phyloP scores from a whole-genome alignment of 2,329 filamentous ascomycete species.

The Ascosphaera apis region DNA sequence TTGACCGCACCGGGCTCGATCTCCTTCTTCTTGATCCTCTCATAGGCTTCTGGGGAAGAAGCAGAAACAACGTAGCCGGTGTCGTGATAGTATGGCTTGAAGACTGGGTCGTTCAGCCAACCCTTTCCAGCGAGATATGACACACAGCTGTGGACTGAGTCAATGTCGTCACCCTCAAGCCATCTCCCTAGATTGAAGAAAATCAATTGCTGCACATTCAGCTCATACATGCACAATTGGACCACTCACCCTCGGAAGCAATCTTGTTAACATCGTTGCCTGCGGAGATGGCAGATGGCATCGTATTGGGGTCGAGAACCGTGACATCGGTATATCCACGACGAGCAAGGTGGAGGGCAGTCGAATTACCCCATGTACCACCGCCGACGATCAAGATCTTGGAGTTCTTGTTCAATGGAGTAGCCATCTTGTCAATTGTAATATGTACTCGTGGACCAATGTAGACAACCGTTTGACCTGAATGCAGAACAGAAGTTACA shows the following conservation, averaged over 20 bases:
- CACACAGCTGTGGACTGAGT: slow-evolving; percentile 2
- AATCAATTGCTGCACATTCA: slow-evolving; percentile 7
- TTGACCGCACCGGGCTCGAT: slow-evolving; percentile 12
- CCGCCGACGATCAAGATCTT: slow-evolving; percentile 21
- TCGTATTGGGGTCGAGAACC: slow-evolving; percentile 24
- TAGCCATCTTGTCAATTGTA: too few relatives aligned
- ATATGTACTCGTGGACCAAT: too few relatives aligned
- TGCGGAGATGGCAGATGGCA: slow-evolving; percentile 25
- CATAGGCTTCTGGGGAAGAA: slow-evolving; percentile 19
- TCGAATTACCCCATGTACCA: slow-evolving; percentile 29
- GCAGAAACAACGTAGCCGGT: slow-evolving; percentile 15
- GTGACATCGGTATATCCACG: slow-evolving; percentile 26
- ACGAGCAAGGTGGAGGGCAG: slow-evolving; percentile 27
- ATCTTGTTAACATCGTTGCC: slow-evolving; percentile 31
- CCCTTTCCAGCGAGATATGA: slow-evolving; percentile 13
- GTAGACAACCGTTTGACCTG: too few relatives aligned
- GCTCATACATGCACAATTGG: slow-evolving; percentile 4
- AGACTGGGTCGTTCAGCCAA: slow-evolving; percentile 23
- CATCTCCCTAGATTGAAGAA: slow-evolving; percentile 8
- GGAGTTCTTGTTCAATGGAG: neutral
- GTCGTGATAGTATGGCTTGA: slow-evolving; percentile 23
- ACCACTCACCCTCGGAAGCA: slow-evolving; percentile 5
- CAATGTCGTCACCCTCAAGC: slow-evolving; percentile 2
- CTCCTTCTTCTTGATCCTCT: slow-evolving; percentile 12
- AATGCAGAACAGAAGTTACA: too few relatives aligned